Conservation (phyloP, 169 alveolate genomes). For the Cryptosporidium ryanae region DNA sequence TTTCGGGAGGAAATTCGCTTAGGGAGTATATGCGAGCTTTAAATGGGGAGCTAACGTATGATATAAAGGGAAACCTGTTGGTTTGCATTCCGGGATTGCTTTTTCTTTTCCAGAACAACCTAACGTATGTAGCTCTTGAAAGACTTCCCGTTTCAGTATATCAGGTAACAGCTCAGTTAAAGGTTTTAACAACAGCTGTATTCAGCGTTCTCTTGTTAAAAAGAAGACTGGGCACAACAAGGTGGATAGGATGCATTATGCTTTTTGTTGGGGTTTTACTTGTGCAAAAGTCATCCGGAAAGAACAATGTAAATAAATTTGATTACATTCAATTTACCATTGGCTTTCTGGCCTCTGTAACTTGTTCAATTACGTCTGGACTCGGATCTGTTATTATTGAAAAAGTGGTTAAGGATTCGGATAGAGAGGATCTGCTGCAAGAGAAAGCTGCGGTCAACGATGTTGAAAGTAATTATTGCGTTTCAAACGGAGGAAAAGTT, state of each 20-base stretch:
- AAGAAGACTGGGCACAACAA: slow-evolving; percentile 19
- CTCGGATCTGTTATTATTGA: slow-evolving; percentile 65
- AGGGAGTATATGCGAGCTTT: slow-evolving; percentile 22
- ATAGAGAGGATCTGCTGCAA: not conserved
- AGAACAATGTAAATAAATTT: not conserved
- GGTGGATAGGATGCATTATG: slow-evolving; percentile 67
- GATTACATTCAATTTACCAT: slow-evolving; percentile 9
- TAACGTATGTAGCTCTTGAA: slow-evolving; percentile 59
- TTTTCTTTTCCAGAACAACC: slow-evolving; percentile 50
- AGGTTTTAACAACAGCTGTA: slow-evolving; percentile 53
- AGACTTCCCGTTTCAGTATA: slow-evolving; percentile 63
- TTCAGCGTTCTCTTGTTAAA: slow-evolving; percentile 41
- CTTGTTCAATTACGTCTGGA: slow-evolving; percentile 68
- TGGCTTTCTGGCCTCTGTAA: slow-evolving; percentile 48
- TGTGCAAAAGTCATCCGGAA: slow-evolving; percentile 35
- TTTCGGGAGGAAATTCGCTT: slow-evolving; percentile 29
- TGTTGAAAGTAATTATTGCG: not conserved
- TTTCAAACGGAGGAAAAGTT: not conserved
- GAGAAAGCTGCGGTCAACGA: not conserved
- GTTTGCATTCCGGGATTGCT: slow-evolving; percentile 54
- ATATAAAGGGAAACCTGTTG: slow-evolving; percentile 30
- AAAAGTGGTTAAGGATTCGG: slow-evolving; percentile 41
- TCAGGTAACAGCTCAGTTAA: slow-evolving; percentile 53
- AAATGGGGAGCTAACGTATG: slow-evolving; percentile 37
- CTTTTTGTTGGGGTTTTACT: slow-evolving; percentile 47